These are phyloP conservation scores for Paxillus ammoniavirescens DNA, from an alignment of 768 basidiomycete genomes.

Conservation along the genomic window DNA sequence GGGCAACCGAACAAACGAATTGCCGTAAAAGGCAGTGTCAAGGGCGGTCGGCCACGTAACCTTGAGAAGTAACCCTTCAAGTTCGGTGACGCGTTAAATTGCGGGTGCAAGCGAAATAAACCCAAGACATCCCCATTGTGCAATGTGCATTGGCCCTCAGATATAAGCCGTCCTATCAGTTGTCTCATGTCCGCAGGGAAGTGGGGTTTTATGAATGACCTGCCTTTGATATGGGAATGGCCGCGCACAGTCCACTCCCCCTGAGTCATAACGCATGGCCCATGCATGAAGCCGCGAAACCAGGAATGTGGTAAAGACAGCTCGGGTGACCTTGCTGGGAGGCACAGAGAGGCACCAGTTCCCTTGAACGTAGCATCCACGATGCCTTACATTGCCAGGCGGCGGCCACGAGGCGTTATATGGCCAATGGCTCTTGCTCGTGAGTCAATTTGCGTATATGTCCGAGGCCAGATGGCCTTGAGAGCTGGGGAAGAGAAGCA, in stretches of 20 bases:
- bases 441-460: constrained; percentile 12
- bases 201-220: constrained; percentile 15
- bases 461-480: constrained; percentile 11
- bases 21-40: constrained; percentile 36
- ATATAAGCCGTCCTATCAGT: constrained; percentile 10
- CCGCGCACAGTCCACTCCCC: constrained; percentile 8
- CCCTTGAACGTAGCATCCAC: constrained; percentile 11
- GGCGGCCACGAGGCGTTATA: constrained; percentile 15
- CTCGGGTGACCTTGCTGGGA: constrained; percentile 15
- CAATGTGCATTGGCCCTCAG: constrained; percentile 16
- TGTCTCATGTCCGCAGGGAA: constrained; percentile 21
- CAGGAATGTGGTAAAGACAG: constrained; percentile 17
- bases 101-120: constrained; percentile 29
- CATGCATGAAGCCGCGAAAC: constrained; percentile 25
- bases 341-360: constrained; percentile 1
- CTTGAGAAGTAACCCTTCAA: constrained; percentile 18
- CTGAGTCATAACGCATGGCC: constrained; percentile 8
- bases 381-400: constrained; percentile 7
- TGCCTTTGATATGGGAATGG: constrained; percentile 8
- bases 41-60: constrained; percentile 35
- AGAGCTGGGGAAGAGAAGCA: constrained; percentile 8
- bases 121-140: constrained; percentile 23
- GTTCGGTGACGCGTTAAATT: constrained; percentile 30
- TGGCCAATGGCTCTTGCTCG: constrained; percentile 10
- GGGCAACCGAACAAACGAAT: constrained; percentile 35